Evolutionary conservation across 2,329 filamentous ascomycete species (phyloP).

Genomic region (Penicillium expansum): DNA sequence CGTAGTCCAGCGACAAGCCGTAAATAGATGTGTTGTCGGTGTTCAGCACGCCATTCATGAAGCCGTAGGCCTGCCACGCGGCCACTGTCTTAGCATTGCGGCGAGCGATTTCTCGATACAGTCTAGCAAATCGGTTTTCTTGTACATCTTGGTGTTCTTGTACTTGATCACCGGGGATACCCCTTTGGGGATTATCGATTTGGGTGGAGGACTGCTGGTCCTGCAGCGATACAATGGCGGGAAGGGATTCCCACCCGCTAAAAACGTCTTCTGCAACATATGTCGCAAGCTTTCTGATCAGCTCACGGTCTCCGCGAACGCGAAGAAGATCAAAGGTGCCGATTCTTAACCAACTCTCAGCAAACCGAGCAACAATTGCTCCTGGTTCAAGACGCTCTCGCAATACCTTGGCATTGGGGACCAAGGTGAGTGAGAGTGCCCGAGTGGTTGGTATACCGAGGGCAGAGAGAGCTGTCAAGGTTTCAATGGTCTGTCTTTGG

Average conservation of each 20-base stretch:
- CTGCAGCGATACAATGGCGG: constrained; percentile 52
- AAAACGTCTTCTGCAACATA: constrained; percentile 88
- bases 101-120: constrained; percentile 84
- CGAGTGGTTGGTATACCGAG: constrained; percentile 82
- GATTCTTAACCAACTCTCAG: constrained; percentile 84
- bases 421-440: constrained; percentile 75
- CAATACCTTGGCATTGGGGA: constrained; percentile 69
- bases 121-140: constrained; percentile 80
- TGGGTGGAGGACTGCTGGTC: constrained; percentile 39
- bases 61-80: constrained; percentile 96
- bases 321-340: constrained; percentile 96
- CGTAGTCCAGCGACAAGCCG: constrained; percentile 89
- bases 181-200: constrained; percentile 48
- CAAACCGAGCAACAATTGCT: constrained; percentile 88
- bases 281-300: constrained; percentile 71
- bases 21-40: constrained; percentile 94
- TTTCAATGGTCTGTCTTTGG: not conserved
- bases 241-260: constrained; percentile 80
- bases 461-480: constrained; percentile 62
- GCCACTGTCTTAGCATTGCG: constrained; percentile 86
- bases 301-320: constrained; percentile 70
- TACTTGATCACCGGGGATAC: constrained; percentile 56
- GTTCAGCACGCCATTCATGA: constrained; percentile 97
- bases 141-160: constrained; percentile 67
- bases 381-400: constrained; percentile 83